Conservation (phyloP, 2,329 filamentous ascomycete genomes). For the Epichloe sibirici region DNA sequence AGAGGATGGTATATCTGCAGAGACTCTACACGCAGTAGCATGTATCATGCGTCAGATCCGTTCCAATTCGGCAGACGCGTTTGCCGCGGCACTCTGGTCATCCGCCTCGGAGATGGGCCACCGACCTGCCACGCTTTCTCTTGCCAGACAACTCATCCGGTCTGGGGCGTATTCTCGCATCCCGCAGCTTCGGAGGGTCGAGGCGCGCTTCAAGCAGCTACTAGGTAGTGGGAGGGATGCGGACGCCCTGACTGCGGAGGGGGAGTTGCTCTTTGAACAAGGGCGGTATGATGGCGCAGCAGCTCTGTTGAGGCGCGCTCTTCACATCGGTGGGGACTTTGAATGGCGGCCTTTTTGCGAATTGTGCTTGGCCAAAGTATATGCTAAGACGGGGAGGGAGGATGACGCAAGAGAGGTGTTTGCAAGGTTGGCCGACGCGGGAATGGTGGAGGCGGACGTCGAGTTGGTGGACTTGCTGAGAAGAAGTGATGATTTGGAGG, state of each 20-base stretch:
- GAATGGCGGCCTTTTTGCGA: conserved; percentile 17
- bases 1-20: conserved; percentile 12
- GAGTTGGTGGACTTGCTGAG: conserved; percentile 17
- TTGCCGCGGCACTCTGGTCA: conserved; percentile 17
- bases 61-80: conserved; percentile 5
- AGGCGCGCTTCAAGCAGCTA: conserved; percentile 20
- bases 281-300: conserved; percentile 14
- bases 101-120: conserved; percentile 20
- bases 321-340: conserved; percentile 12
- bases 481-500: conserved; percentile 12
- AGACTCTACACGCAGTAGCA: conserved; percentile 16
- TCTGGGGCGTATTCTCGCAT: conserved; percentile 11
- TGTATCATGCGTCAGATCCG: conserved; percentile 15
- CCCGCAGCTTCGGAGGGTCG: conserved; percentile 9
- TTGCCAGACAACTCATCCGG: conserved; percentile 13
- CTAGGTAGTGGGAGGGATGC: conserved; percentile 18
- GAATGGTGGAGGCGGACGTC: conserved; percentile 14
- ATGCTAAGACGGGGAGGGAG: conserved; percentile 11
- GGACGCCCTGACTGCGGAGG: conserved; percentile 24
- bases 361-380: conserved; percentile 15
- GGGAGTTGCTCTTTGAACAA: conserved; percentile 16
- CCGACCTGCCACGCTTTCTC: conserved; percentile 18
- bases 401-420: conserved; percentile 15
- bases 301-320: conserved; percentile 13
- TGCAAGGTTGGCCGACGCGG: conserved; percentile 11